Evolutionary conservation across 164 flowering plant genomes (phyloP), one percentile per base, ranked within the genome.

Genomic region (Akebia trifoliata): DNA sequence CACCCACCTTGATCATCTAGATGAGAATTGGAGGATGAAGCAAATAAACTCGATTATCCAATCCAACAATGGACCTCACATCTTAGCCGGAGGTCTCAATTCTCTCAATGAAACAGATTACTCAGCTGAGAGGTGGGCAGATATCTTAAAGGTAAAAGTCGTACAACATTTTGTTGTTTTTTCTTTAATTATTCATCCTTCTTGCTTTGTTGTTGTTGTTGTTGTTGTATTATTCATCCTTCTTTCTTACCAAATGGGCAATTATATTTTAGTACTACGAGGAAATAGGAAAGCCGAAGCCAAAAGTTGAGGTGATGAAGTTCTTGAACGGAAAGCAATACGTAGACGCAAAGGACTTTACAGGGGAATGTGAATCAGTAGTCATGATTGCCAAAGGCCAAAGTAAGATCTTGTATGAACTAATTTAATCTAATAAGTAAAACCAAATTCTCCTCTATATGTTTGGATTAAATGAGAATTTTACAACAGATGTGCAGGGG

Each of bases 331-430:
- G 74, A 24, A 81, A 68, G 65, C 79, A 72, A 9, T 87, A 85
- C 61, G 71, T 71, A n/a, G 99, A 93, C 63, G 90, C 96, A 2
- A 90, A 90, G 69, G 85, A 81, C 63, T 90, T 75, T 54, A 83
- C 90, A 9, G 99, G 99, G 24, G 97, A 93, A 64, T 93, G 83
- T 32, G 97, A 93, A 50, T 71, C 97, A 0, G 96, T 87, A 0
- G 97, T 93, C 47, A 75, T 93, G 79, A 84, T 93, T 3, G 97
- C 94, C 68, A 90, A 90, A 83, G 99, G 99, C 74, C 97, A 93
- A 71, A 85, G 99, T 93, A 82, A n/a, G n/a, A 54, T 36, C 31
- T n/a, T n/a, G n/a, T n/a, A n/a, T n/a, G n/a, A n/a, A n/a, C n/a
- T 15, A 21, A 9, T 15, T 32, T n/a, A n/a, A n/a, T n/a, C n/a